These are phyloP conservation scores for Anaeromyces robustus DNA, from an alignment of 192 early-diverging fungal species.

Conservation along the genomic window DNA sequence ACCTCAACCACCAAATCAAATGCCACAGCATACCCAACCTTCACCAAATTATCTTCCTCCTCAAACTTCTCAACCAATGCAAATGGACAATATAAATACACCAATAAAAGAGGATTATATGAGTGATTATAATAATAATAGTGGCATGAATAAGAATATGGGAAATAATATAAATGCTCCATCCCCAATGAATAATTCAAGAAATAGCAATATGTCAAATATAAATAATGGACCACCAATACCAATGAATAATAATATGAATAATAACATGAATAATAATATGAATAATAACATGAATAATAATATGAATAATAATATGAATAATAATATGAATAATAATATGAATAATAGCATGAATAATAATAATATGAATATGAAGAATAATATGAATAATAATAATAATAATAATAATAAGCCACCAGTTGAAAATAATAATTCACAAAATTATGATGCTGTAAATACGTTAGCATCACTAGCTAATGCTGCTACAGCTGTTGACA, in stretches of 20 bases:
- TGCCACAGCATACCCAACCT: background rate
- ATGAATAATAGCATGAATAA: background rate
- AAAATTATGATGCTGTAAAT: background rate
- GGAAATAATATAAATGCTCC: background rate
- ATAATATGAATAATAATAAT: background rate
- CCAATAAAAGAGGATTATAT: background rate
- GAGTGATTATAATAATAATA: background rate
- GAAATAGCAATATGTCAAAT: no score
- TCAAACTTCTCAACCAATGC: background rate
- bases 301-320: background rate
- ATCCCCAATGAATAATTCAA: background rate
- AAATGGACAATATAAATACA: background rate
- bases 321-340: background rate
- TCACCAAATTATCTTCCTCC: background rate
- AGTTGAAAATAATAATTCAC: background rate
- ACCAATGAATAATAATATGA: background rate
- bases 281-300: background rate
- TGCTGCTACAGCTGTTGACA: background rate
- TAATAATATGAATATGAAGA: background rate
- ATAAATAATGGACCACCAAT: background rate
- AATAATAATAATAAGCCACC: background rate
- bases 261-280: background rate
- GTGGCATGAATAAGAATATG: background rate
- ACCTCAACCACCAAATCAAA: background rate
- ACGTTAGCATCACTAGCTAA: background rate